A percentile compares a stretch with the other conserved stretches of the same genome.
Conservation (phyloP, 345 rosid species). For the Eucalyptus marginata region DNA sequence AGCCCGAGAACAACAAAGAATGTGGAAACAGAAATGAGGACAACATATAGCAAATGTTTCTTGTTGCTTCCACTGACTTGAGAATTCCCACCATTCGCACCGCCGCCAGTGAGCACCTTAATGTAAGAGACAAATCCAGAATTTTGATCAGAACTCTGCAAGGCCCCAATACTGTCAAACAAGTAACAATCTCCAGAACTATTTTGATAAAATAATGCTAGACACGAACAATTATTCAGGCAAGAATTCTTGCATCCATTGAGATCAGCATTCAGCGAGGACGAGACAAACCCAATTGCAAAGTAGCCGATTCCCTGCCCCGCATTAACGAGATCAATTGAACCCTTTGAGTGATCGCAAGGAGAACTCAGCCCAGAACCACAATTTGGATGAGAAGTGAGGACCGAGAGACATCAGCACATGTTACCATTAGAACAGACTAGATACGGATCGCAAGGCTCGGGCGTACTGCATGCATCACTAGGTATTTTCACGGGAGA, state of each 20-base stretch:
- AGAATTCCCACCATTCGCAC: neutral
- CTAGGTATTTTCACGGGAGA: conserved; percentile 40
- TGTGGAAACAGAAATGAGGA: conserved; percentile 38
- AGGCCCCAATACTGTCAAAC: conserved; percentile 60
- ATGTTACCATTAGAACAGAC: conserved; percentile 35
- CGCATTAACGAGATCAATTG: conserved; percentile 37
- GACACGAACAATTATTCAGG: conserved; percentile 60
- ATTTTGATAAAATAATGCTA: conserved; percentile 62
- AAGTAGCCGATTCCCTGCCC: conserved; percentile 46
- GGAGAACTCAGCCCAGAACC: conserved; percentile 38
- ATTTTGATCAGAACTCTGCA: conserved; percentile 10
- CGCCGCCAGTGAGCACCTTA: conserved; percentile 24
- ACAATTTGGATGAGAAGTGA: conserved; percentile 25
- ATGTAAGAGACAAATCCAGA: conserved; percentile 42
- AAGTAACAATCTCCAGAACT: conserved; percentile 56
- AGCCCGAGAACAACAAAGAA: conserved; percentile 29
- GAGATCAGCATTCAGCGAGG: conserved; percentile 41
- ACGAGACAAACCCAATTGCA: conserved; percentile 24
- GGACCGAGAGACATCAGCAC: conserved; percentile 51
- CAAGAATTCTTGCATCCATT: conserved; percentile 60
- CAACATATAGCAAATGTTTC: conserved; percentile 25
- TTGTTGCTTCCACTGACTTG: conserved; percentile 11
- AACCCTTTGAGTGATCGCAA: conserved; percentile 20
- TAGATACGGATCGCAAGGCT: conserved; percentile 46
- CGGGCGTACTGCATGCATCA: conserved; percentile 54